These are phyloP conservation scores for Ilyonectria sp. DNA, from an alignment of 2,329 filamentous ascomycete species.

Conservation along the genomic window DNA sequence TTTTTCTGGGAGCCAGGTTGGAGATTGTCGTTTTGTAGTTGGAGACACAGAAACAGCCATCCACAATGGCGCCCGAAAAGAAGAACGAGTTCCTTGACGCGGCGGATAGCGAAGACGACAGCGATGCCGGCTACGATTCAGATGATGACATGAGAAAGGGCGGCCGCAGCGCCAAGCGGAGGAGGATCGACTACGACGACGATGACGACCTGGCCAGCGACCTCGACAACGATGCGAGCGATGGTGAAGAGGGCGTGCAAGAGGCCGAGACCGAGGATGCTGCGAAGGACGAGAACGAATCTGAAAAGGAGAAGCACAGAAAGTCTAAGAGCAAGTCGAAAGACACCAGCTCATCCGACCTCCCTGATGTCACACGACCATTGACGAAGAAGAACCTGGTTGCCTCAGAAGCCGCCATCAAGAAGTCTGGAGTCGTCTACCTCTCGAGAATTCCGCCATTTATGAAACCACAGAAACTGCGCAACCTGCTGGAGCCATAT, in stretches of 20 bases:
- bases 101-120: constrained; percentile 71
- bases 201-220: constrained; percentile 57
- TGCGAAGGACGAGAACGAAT: constrained; percentile 41
- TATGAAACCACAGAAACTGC: constrained; percentile 87
- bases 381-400: constrained; percentile 79
- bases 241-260: constrained; percentile 51
- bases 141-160: constrained; percentile 79
- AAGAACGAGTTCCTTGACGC: constrained; percentile 80
- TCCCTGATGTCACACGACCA: constrained; percentile 67
- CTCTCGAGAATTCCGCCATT: constrained; percentile 88
- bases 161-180: constrained; percentile 73
- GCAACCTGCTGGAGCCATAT: constrained; percentile 81
- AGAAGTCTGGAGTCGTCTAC: constrained; percentile 86
- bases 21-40: constrained; percentile 5
- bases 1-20: constrained; percentile 43
- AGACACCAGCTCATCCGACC: constrained; percentile 50
- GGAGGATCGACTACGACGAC: constrained; percentile 66
- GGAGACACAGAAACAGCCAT: constrained; percentile 21
- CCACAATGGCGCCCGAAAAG: constrained; percentile 76
- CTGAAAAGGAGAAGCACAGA: constrained; percentile 36
- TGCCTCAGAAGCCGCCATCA: constrained; percentile 74
- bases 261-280: constrained; percentile 46
- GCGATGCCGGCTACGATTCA: constrained; percentile 74
- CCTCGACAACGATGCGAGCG: constrained; percentile 53
- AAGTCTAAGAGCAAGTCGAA: constrained; percentile 45